Evolutionary conservation across 768 basidiomycete genomes (phyloP), one percentile per base, ranked within the genome.

Genomic region (Leccinum ochraceum): DNA sequence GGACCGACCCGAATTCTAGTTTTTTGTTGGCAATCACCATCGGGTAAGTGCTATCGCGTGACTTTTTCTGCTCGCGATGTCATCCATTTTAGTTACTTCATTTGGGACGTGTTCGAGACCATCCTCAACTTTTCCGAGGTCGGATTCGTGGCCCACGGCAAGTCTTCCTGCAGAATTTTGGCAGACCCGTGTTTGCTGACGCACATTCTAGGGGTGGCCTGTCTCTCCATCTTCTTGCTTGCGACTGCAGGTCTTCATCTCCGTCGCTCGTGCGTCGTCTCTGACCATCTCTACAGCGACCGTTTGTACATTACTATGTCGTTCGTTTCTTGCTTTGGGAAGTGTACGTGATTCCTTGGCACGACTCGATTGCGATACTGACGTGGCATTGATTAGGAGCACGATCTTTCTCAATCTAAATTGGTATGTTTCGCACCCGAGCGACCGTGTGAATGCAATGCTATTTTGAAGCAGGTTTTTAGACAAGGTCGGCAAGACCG

Each of bases 391-490:
- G 10, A 17, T 61, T 61, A 87, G 86, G 76, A 90, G 87, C 76
- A 95, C 94, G 0, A 83, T 94, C 60, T 94, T 95, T 75, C 78
- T 96, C 63, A 90, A 96, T 67, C 85, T 91, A 57, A 92, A 95
- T 63, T 94, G 92, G 92, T 93, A 65, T 61, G 78, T 71, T 56
- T 32, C 14, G 20, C 16, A 48, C 46, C 9, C 8, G 44, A 36
- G 28, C 49, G 2, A 6, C 36, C 28, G 20, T 36, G 36, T 39
- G 53, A 26, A 28, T 11, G 34, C 53, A 54, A 49, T 53, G 32
- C 22, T 17, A 60, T 36, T 6, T 56, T 14, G 32, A 50, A 57
- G 9, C 54, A 90, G 88, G 86, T 88, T 87, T 73, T 70, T 94
- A 62, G 91, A 93, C 72, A 92, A 93, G 72, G 86, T 81, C 16